A percentile compares a stretch with the other conserved stretches of the same genome.
Conservation (phyloP, 1,284 basidiomycete genomes). For the Mycosarcoma mackinlayi region DNA sequence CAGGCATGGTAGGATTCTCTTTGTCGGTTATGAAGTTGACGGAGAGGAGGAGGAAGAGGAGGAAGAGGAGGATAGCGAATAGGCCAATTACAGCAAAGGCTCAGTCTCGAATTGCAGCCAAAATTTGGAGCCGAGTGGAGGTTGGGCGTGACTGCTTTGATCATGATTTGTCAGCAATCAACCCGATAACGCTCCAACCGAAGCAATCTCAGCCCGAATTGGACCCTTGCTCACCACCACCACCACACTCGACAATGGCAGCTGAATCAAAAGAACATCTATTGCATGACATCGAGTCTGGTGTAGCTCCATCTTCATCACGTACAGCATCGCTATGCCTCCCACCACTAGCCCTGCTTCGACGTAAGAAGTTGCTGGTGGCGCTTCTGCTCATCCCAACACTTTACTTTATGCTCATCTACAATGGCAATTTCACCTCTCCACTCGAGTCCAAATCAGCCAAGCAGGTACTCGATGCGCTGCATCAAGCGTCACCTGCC, state of each 20-base stretch:
- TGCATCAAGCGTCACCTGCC: slow-evolving; percentile 25
- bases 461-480: slow-evolving; percentile 23
- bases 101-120: background rate
- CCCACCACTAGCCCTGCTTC: slow-evolving; percentile 33
- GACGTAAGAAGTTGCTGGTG: slow-evolving; percentile 32
- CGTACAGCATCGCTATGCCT: slow-evolving; percentile 19
- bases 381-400: slow-evolving; percentile 17
- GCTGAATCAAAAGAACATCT: slow-evolving; percentile 20
- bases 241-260: slow-evolving; percentile 9
- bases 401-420: slow-evolving; percentile 24
- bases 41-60: background rate
- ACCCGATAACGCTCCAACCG: background rate
- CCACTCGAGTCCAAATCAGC: slow-evolving; percentile 18
- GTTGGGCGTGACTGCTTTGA: background rate
- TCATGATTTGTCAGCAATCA: slow-evolving; percentile 21
- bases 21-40: background rate
- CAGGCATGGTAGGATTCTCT: slow-evolving; percentile 28
- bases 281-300: slow-evolving; percentile 31
- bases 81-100: background rate
- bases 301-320: slow-evolving; percentile 9
- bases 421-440: slow-evolving; percentile 16
- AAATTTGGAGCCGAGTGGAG: slow-evolving; percentile 9
- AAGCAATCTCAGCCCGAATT: too few relatives aligned
- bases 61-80: too few relatives aligned
- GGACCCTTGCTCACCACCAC: slow-evolving; percentile 2